Conservation (phyloP, 75 land plant genomes). For the Chamaecyparis obtusa region DNA sequence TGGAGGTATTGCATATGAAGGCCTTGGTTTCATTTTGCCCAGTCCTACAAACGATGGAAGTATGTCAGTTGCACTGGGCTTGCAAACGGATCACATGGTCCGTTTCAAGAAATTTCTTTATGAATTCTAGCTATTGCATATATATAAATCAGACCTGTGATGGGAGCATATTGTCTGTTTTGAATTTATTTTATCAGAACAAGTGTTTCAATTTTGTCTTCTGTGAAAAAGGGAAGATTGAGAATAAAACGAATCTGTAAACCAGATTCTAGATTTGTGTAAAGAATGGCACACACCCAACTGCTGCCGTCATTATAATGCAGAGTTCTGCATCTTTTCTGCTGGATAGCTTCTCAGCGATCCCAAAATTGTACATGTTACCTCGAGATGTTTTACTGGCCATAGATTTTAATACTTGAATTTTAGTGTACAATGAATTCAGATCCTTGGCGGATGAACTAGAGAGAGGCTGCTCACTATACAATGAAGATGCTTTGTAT, state of each 20-base stretch:
- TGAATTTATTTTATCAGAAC: background rate
- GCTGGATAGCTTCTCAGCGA: background rate
- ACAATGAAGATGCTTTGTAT: background rate
- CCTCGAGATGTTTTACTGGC: background rate
- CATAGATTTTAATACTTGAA: background rate
- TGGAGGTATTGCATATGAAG: conserved; percentile 38
- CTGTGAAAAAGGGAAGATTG: background rate
- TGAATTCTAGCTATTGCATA: conserved; percentile 15
- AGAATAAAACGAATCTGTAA: background rate
- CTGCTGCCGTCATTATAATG: background rate
- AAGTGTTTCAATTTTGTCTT: background rate
- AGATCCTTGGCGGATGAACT: background rate
- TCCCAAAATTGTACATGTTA: background rate
- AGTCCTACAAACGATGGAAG: conserved; percentile 38
- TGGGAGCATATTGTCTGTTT: background rate
- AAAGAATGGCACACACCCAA: background rate
- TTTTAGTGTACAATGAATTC: background rate
- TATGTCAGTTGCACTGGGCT: conserved; percentile 35
- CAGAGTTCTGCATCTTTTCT: background rate
- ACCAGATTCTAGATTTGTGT: background rate
- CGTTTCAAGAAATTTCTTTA: conserved; percentile 25
- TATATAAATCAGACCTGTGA: background rate
- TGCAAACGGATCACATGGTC: conserved; percentile 47
- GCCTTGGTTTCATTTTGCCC: conserved; percentile 32
- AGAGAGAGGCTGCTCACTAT: background rate